Base-by-base conservation (phyloP, 495 filamentous ascomycete species). In the Daldinia vernicosa region DNA sequence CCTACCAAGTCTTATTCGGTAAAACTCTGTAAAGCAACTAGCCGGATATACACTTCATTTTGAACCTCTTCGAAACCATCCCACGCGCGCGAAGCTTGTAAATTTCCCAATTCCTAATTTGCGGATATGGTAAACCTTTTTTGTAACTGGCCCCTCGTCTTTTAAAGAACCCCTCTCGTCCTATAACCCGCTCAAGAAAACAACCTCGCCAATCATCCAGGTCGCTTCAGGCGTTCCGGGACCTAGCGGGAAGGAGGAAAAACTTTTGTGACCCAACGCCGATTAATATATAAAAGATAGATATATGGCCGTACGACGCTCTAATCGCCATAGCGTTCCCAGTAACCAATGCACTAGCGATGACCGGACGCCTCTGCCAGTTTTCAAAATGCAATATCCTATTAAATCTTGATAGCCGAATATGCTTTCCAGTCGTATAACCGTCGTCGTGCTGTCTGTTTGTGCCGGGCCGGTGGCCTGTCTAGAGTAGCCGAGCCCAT, bases 221-320 rank as follows among this genome's bases (percentile, higher is more conserved):
- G 19, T 52, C 65, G 55, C 56, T 68, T 65, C 37, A 43, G 64
- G 60, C 52, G 64, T 63, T 51, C 43, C 47, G 14, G 33, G 53
- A 30, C 52, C 27, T 27, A 45, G 39, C 37, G 35, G 40, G 24
- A n/a, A 55, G 35, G 37, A 64, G 35, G 22, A 60, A 50, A 51
- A 68, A 61, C 52, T 67, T 72, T 72, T 72, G 12, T 52, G 57
- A 57, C 47, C 62, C 22, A 66, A 73, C 70, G 66, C 70, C 70
- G 62, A 54, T 26, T 53, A 9, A 73, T 69, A 43, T 37, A 53
- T 54, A 52, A 40, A 66, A 14, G 54, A 58, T 50, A 53, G 37
- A 53, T 47, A 53, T 50, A 45, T 62, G 51, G 60, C 61, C 51
- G 33, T 32, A 19, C 22, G 26, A 7, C 24, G 22, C 66, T 65